Evolutionary conservation across 2,329 filamentous ascomycete genomes (phyloP), one percentile per base, ranked within the genome.

Genomic region (Fusarium paranaense): DNA sequence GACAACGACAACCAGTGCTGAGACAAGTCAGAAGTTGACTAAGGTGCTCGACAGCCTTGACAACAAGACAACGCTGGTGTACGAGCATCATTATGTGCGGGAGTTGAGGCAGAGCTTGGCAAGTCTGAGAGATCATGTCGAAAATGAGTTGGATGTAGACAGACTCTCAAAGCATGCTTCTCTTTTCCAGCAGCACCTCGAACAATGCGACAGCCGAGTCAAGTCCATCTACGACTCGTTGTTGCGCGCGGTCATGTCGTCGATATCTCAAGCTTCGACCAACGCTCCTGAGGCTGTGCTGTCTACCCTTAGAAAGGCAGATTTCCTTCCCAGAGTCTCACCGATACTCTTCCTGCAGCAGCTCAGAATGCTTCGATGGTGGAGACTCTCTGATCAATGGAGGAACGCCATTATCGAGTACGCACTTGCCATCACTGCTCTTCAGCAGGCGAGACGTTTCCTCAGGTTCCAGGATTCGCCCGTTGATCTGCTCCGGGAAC

Each of bases 361-460:
- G 8, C 80, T 86, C 0, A 78, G 70, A 18, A 76, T 67, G 2
- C 45, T 69, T 0, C 59, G 72, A 4, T 83, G 81, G 81, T n/a
- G 52, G 3, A 30, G 14, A 5, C 76, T 86, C 0, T 69, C 81
- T 0, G 2, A 13, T 0, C 63, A 27, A 14, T 88, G 84, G 85
- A 83, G 74, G 42, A 35, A 67, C 1, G 78, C 72, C 4, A 72
- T 89, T 2, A 66, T 84, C 1, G 62, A 76, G 0, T 89, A 86
- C 54, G 87, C 80, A 0, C 57, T 85, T 4, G 79, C 84, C 0
- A 63, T 89, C 1, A 80, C 83, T 0, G 75, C 80, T 4, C 56
- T 86, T 0, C 86, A 89, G 62, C 81, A 84, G 18, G 83, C 86
- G 0, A 74, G 82, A 14, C 82, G 88, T 0, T 76, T 90, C 2